Percentiles rank a stretch among this genome's conserved stretches.
phyloP scores from a whole-genome alignment of 148 eudicot species.

The Beta vulgaris region DNA sequence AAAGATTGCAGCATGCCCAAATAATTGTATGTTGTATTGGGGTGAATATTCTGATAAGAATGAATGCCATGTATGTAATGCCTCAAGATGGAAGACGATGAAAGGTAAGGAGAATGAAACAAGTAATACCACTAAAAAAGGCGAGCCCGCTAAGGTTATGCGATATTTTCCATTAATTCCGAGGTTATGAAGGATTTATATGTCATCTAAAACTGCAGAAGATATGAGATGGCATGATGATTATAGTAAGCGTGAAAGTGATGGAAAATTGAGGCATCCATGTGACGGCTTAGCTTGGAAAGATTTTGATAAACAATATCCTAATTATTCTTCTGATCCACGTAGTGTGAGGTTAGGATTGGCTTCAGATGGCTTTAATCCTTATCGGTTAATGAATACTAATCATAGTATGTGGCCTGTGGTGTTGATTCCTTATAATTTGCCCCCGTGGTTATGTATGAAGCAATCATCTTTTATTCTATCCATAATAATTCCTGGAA shows the following conservation, averaged over 20 bases:
- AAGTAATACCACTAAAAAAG: background rate
- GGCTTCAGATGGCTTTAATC: too few relatives aligned
- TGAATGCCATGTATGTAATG: too few relatives aligned
- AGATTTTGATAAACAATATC: background rate
- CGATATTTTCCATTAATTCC: slow-evolving; percentile 6
- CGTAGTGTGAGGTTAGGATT: background rate
- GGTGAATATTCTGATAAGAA: too few relatives aligned
- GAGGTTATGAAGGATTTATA: background rate
- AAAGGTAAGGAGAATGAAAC: background rate
- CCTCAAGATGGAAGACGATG: too few relatives aligned
- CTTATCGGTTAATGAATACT: too few relatives aligned
- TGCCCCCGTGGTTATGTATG: background rate
- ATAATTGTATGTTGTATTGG: too few relatives aligned
- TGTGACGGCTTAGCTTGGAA: background rate
- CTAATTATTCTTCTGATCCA: background rate
- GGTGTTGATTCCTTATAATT: background rate
- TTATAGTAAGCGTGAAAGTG: background rate
- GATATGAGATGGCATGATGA: background rate
- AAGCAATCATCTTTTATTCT: slow-evolving; percentile 12
- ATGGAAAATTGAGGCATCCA: background rate
- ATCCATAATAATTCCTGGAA: background rate
- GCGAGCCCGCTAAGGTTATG: slow-evolving; percentile 4
- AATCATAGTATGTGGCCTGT: too few relatives aligned
- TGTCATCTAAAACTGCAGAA: background rate
- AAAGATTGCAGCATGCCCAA: too few relatives aligned